A percentile compares a stretch with the other conserved stretches of the same genome.
Conservation (phyloP, 176 grass and related monocot genomes). For the sorghum (Sorghum bicolor) region DNA sequence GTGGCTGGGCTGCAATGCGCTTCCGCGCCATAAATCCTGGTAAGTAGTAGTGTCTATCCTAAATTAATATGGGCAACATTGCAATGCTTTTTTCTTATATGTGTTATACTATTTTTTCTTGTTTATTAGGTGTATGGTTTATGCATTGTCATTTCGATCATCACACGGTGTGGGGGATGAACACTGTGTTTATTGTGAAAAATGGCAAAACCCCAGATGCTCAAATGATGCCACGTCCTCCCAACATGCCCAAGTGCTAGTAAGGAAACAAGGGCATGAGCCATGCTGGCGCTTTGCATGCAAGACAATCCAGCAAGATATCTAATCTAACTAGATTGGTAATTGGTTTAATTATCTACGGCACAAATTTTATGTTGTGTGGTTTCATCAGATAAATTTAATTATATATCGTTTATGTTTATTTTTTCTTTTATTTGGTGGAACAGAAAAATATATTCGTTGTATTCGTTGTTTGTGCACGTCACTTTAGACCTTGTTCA, state of each 20-base stretch:
- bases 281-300: no score
- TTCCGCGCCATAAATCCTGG: slow-evolving; percentile 63
- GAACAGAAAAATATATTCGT: background rate
- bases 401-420: background rate
- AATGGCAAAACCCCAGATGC: slow-evolving; percentile 1
- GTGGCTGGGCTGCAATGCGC: slow-evolving; percentile 53
- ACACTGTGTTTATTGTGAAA: slow-evolving; percentile 60
- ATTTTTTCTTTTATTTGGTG: background rate
- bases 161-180: slow-evolving; percentile 57
- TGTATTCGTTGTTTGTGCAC: background rate
- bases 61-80: background rate
- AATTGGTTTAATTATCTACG: background rate
- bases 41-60: background rate
- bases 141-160: slow-evolving; percentile 72
- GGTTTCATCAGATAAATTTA: background rate
- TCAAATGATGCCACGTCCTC: slow-evolving; percentile 37
- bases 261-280: background rate
- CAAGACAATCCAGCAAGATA: background rate
- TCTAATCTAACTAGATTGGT: background rate
- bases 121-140: slow-evolving; percentile 52
- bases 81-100: background rate
- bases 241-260: slow-evolving; percentile 54
- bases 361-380: no score
- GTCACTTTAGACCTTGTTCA: background rate
- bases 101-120: background rate